Evolutionary conservation across 805 yeast genomes (phyloP), one percentile per base, ranked within the genome.

Genomic region (Vanderwaltozyma verrucispora): DNA sequence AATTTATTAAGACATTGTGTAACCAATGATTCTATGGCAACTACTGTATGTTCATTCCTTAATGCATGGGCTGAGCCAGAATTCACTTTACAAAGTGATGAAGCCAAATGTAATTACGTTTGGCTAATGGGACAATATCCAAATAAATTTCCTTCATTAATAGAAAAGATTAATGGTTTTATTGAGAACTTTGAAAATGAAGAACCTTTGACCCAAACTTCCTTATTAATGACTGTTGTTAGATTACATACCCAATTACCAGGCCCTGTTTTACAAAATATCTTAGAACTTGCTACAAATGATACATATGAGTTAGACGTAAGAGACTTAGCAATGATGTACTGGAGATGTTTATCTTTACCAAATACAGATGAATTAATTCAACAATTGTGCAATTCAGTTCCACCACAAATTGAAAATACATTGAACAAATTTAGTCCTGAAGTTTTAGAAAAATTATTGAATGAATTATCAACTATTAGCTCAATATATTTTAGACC

Each of bases 401-500:
- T 67, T 6, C 68, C 81, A 36, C 94, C 95, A 11, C 73, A 75
- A 9, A 74, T 92, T 41, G 72, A 75, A 31, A 71, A 85, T 2
- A 79, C 87, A 2, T 74, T 88, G 23, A 80, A 86, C 30, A 60
- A 69, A 15, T 80, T 88, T 50, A 77, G 85, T 29, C 80, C 84
- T 0, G 68, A 66, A 17, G 67, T 86, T 4, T 68, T 88, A 40
- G 74, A 77, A 30, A 79, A 75, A 44, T 68, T 92, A 35, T 53
- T 89, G 23, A 55, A 64, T n/a, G 95, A 89, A 54, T 62, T 89
- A 39, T 78, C 94, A 3, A 80, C 92, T 8, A 69, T 92, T 43
- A 79, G 95, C 28, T 85, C 96, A 0, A 92, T 92, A 2, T 85
- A 85, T 53, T 94, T 82, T 60, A 81, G 80, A 53, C 95, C 96